Evolutionary conservation across 352 stramenopile species (phyloP).

Genomic region (Phytophthora podocarpi): DNA sequence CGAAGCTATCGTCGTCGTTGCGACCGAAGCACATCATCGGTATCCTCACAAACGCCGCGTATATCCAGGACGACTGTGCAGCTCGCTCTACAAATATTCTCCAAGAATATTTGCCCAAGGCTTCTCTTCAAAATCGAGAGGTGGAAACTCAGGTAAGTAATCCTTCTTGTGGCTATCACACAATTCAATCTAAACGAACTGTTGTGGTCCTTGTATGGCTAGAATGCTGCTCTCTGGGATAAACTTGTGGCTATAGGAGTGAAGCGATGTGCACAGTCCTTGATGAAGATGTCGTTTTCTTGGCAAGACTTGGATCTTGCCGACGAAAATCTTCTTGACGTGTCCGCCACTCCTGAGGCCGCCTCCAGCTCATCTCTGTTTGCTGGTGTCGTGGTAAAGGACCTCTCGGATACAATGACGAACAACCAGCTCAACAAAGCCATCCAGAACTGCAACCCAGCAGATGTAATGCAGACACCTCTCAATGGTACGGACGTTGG

Average conservation of each 20-base stretch:
- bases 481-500: not conserved
- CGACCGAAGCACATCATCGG: constrained; percentile 70
- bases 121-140: constrained; percentile 49
- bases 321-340: constrained; percentile 51
- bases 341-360: constrained; percentile 20
- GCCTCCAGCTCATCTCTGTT: constrained; percentile 43
- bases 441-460: constrained; percentile 35
- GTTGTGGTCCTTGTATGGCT: not conserved
- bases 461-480: constrained; percentile 2
- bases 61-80: constrained; percentile 67
- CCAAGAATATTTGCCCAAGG: constrained; percentile 57
- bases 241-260: constrained; percentile 52
- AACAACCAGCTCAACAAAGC: constrained; percentile 71
- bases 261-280: constrained; percentile 63
- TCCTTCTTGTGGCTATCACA: too few relatives aligned
- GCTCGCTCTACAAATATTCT: constrained; percentile 57
- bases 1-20: constrained; percentile 67
- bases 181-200: too few relatives aligned
- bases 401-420: constrained; percentile 44
- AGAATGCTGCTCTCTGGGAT: constrained; percentile 63
- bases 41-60: constrained; percentile 73
- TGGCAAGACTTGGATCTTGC: constrained; percentile 70
- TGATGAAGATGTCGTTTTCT: constrained; percentile 73
- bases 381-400: constrained; percentile 53
- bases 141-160: constrained; percentile 44